Percentiles rank a stretch among this genome's conserved stretches.
Conservation (phyloP, 148 eudicot species). For the Fagopyrum tataricum region DNA sequence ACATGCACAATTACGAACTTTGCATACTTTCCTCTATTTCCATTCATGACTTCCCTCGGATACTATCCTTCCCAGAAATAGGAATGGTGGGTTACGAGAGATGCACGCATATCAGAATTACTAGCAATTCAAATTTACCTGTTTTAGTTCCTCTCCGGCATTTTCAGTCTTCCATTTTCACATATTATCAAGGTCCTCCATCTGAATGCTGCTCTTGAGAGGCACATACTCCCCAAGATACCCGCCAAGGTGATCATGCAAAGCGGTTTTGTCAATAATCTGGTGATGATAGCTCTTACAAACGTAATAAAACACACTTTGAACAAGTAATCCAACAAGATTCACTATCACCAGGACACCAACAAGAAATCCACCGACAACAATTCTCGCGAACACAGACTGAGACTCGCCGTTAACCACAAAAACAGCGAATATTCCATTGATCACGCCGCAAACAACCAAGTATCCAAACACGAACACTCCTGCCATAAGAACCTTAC, state of each 20-base stretch:
- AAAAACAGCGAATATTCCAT: conserved; percentile 44
- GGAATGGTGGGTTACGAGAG: not conserved
- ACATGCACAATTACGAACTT: not conserved
- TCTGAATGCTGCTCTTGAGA: conserved; percentile 89
- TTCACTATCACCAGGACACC: conserved; percentile 83
- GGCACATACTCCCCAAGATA: conserved; percentile 98
- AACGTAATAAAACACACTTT: conserved; percentile 95
- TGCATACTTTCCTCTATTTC: not conserved
- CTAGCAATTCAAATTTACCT: not conserved
- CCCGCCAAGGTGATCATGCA: conserved; percentile 91
- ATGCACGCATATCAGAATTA: not conserved
- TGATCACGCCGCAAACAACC: conserved; percentile 57
- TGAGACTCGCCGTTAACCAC: conserved; percentile 61
- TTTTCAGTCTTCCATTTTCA: conserved; percentile 14
- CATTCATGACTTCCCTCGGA: not conserved
- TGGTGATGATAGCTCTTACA: conserved; percentile 92
- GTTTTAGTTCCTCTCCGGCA: not conserved
- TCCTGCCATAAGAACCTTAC: conserved; percentile 47
- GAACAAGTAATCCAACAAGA: conserved; percentile 77
- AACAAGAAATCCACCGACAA: conserved; percentile 87
- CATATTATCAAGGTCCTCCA: conserved; percentile 65
- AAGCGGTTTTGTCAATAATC: conserved; percentile 71
- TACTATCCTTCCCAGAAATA: conserved; percentile 1
- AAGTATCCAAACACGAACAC: conserved; percentile 59
- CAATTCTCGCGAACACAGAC: conserved; percentile 43